Conservation (phyloP, 805 yeast genomes). For the Aciculoconidium aculeatum region DNA sequence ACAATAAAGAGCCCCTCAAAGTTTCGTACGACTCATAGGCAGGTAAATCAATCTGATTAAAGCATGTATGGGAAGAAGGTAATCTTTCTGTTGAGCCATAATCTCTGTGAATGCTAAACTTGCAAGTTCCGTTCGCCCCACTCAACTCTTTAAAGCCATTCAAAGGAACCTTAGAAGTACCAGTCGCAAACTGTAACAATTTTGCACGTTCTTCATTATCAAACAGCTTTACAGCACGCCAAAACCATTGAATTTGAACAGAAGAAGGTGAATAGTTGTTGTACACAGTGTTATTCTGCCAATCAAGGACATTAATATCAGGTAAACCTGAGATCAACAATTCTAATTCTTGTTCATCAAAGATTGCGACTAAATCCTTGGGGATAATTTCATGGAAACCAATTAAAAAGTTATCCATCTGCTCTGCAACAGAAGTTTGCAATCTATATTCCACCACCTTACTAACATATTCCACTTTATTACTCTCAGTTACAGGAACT, state of each 20-base stretch:
- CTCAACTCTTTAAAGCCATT: slow-evolving; percentile 87
- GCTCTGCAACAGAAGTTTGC: slow-evolving; percentile 77
- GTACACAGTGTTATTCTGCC: slow-evolving; percentile 83
- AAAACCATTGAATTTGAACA: slow-evolving; percentile 90
- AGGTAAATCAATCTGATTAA: slow-evolving; percentile 91
- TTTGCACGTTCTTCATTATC: slow-evolving; percentile 93
- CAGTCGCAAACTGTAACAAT: slow-evolving; percentile 90
- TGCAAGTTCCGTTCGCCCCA: slow-evolving; percentile 81
- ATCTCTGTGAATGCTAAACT: slow-evolving; percentile 85
- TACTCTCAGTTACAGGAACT: slow-evolving; percentile 82
- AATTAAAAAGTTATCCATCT: slow-evolving; percentile 73
- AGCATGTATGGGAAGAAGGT: slow-evolving; percentile 96
- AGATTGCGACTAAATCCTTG: slow-evolving; percentile 72
- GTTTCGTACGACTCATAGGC: slow-evolving; percentile 87
- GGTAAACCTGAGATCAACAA: slow-evolving; percentile 91
- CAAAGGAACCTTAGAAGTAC: slow-evolving; percentile 93
- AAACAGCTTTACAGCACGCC: slow-evolving; percentile 96
- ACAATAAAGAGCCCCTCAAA: slow-evolving; percentile 67
- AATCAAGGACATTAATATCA: slow-evolving; percentile 91
- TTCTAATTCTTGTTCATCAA: slow-evolving; percentile 94
- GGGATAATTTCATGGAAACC: slow-evolving; percentile 93
- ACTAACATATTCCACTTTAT: slow-evolving; percentile 84
- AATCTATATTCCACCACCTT: slow-evolving; percentile 82
- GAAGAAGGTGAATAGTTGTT: slow-evolving; percentile 78
- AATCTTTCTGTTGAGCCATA: slow-evolving; percentile 80